Base-by-base conservation (phyloP, 768 basidiomycete species). In the Arthromyces matolae region DNA sequence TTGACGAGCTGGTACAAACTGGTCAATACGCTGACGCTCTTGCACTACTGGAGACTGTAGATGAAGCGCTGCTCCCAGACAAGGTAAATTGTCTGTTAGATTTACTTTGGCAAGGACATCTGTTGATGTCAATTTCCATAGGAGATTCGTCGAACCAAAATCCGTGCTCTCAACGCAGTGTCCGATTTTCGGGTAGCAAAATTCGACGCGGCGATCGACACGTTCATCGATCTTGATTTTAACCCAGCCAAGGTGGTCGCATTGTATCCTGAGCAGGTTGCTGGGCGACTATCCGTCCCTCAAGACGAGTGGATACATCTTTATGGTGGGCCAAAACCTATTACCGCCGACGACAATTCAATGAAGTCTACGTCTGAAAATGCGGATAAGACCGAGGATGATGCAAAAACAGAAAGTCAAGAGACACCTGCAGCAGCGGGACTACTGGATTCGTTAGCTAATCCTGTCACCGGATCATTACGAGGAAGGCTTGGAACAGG, bases 241-340 rank as follows among this genome's bases (percentile, higher is more conserved):
- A 94, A 94, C 59, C 96, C 96, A 0, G 91, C 94, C 0, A 92
- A 93, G 60, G 90, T 99, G 3, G 77, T 98, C 18, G 86, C 93
- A 1, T 70, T 98, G 5, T 99, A 91, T 64, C 89, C 91, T 0
- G 81, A 87, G 28, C 72, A 74, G 10, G 79, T 98, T 3, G 78
- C 92, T 1, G 95, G 95, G 5, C 76, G 89, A 25, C 66, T 97
- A 7, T 72, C 83, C 5, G 79, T 86, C 0, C 79, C 83, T 9
- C 76, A 69, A 35, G 83, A 84, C 1, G 68, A 73, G 6, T 93
- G 92, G 89, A 84, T 95, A 59, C 71, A 76, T 4, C 67, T 94
- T 3, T 96, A 89, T 61, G 94, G 92, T 4, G 95, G 94, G 2
- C 84, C 80, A 16, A 64, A 65, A 2, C 59, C 60, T 56, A 25